These are phyloP conservation scores for Eucalyptus coolabah DNA, from an alignment of 345 rosid species.

Conservation along the genomic window DNA sequence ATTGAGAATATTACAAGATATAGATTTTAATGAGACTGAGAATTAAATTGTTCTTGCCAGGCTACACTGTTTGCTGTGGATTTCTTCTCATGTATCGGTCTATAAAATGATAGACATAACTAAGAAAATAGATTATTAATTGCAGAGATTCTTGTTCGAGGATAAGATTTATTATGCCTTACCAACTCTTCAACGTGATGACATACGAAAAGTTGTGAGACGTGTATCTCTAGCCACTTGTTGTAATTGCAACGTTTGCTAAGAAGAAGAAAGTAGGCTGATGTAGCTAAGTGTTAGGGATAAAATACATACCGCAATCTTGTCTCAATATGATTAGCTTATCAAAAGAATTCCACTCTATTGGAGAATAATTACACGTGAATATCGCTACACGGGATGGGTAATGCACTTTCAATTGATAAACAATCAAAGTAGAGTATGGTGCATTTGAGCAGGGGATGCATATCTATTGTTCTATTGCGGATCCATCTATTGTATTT, in stretches of 20 bases:
- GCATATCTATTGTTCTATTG: not conserved
- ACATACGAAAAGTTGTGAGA: not conserved
- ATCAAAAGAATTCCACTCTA: not conserved
- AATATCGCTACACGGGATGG: rapidly evolving
- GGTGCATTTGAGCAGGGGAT: not conserved
- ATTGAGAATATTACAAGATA: not conserved
- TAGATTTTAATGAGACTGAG: not conserved
- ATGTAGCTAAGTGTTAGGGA: not conserved
- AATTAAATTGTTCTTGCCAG: not conserved
- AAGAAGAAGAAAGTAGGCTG: not conserved
- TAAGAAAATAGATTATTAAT: not conserved
- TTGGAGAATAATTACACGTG: not conserved
- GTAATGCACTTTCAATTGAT: rapidly evolving
- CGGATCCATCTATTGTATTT: not conserved
- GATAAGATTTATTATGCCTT: not conserved
- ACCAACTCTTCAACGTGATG: not conserved
- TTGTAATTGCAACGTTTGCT: not conserved
- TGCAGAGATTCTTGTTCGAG: not conserved
- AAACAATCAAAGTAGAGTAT: rapidly evolving
- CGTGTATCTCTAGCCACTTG: not conserved
- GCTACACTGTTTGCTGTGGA: not conserved
- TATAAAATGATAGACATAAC: not conserved
- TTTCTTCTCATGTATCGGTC: not conserved
- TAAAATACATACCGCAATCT: not conserved
- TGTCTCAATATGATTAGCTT: not conserved